Conservation (phyloP, 352 stramenopile genomes). For the Pythium oligandrum region DNA sequence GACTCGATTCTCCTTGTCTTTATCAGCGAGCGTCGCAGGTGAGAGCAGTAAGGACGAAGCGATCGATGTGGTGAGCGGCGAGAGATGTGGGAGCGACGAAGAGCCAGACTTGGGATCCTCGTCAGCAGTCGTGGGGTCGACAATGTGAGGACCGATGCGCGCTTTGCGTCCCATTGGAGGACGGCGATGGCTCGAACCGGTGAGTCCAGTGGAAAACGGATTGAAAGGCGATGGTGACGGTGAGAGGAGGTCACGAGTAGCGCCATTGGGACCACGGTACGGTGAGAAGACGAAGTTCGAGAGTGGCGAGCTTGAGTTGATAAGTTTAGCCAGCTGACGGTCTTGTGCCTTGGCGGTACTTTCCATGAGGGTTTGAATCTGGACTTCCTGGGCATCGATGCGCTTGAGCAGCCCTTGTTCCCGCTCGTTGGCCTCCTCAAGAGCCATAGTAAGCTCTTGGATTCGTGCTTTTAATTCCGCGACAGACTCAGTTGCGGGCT, state of each 20-base stretch:
- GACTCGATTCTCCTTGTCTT: conserved; percentile 17
- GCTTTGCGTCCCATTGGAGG: conserved; percentile 14
- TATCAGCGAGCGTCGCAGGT: neutral
- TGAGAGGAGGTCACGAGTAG: conserved; percentile 13
- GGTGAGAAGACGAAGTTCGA: conserved; percentile 21
- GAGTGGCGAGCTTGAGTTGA: conserved; percentile 17
- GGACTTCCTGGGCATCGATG: conserved; percentile 18
- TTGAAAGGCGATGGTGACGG: conserved; percentile 18
- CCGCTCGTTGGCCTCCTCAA: conserved; percentile 16
- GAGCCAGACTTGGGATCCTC: conserved; percentile 8
- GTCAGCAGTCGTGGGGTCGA: conserved; percentile 18
- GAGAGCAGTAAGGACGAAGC: conserved; percentile 21
- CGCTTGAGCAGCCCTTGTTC: conserved; percentile 20
- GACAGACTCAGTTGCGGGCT: conserved; percentile 2
- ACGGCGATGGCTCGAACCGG: conserved; percentile 4
- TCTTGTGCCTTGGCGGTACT: too few species aligned
- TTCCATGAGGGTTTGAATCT: conserved; percentile 21
- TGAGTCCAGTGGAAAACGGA: conserved; percentile 15
- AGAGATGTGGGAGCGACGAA: conserved; percentile 11
- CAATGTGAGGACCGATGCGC: conserved; percentile 20
- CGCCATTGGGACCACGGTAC: conserved; percentile 7
- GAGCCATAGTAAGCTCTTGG: conserved; percentile 17
- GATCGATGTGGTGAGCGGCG: conserved; percentile 15
- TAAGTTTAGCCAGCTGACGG: conserved; percentile 5
- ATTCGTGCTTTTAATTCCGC: conserved; percentile 13